Conservation (phyloP, 305 asterid genomes). For the Fraxinus ornus region DNA sequence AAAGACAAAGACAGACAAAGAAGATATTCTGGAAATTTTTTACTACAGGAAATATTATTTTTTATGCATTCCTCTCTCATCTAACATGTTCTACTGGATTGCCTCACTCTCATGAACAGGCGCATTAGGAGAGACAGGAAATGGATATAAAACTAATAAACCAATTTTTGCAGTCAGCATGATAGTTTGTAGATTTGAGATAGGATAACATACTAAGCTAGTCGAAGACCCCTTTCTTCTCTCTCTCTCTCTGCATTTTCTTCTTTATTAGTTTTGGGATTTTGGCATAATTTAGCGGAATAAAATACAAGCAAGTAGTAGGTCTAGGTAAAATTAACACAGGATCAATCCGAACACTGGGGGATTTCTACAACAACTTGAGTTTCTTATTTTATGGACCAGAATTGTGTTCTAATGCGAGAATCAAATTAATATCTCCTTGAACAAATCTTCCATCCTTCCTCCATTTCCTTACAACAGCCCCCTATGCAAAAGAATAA, state of each 20-base stretch:
- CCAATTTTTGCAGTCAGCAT: background rate
- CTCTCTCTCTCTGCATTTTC: background rate
- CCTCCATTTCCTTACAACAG: background rate
- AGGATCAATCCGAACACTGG: background rate
- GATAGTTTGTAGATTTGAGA: background rate
- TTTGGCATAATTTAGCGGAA: background rate
- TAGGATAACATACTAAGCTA: background rate
- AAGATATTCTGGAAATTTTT: background rate
- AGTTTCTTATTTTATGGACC: background rate
- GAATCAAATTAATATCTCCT: background rate
- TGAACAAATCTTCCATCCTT: background rate
- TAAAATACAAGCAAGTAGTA: background rate
- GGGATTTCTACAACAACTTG: background rate
- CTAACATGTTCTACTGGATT: background rate
- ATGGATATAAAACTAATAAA: background rate
- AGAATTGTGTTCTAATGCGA: background rate
- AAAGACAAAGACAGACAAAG: background rate
- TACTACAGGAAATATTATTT: background rate
- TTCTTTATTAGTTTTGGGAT: background rate
- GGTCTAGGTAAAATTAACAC: background rate
- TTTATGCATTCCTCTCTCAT: background rate
- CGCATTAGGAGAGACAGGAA: background rate
- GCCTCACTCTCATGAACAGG: background rate
- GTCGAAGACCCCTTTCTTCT: background rate
- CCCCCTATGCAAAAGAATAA: background rate